phyloP scores from a whole-genome alignment of 805 yeast genomes.

The Lipomyces kockii region DNA sequence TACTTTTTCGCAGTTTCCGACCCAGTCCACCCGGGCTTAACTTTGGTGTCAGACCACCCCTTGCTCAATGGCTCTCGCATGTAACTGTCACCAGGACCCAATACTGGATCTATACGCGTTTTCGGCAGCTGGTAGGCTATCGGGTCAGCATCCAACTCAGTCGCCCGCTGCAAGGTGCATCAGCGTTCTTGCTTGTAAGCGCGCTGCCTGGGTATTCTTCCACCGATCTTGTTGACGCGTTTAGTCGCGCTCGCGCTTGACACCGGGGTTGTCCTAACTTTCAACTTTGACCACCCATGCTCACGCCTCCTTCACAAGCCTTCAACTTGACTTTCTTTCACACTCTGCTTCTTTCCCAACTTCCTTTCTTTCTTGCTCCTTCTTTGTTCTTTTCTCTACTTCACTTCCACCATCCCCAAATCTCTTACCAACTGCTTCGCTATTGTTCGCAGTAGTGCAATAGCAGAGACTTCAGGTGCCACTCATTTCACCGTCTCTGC shows the following conservation, averaged over 20 bases:
- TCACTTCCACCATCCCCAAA: not conserved
- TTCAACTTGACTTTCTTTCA: not conserved
- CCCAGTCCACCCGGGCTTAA: not conserved
- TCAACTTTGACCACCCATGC: not conserved
- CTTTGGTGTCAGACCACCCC: not conserved
- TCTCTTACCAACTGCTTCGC: not conserved
- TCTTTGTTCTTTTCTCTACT: not conserved
- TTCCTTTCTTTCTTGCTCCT: not conserved
- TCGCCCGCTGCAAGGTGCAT: not conserved
- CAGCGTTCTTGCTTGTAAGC: not conserved
- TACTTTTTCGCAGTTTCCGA: not conserved
- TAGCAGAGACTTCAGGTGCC: slow-evolving; percentile 18
- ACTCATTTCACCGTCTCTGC: slow-evolving; percentile 21
- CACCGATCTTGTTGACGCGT: not conserved
- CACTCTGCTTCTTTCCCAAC: slow-evolving; percentile 2
- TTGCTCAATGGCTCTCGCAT: not conserved
- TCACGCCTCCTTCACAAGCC: not conserved
- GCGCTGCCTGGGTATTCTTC: not conserved
- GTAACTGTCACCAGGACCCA: not conserved
- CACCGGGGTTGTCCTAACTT: not conserved
- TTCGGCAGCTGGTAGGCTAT: not conserved
- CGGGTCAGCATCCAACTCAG: not conserved
- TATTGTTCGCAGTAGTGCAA: not conserved
- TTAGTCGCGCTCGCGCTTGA: slow-evolving; percentile 2
- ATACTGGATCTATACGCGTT: not conserved